These are phyloP conservation scores for Venturia nashicola DNA, from an alignment of 2,329 filamentous ascomycete species.

Conservation along the genomic window DNA sequence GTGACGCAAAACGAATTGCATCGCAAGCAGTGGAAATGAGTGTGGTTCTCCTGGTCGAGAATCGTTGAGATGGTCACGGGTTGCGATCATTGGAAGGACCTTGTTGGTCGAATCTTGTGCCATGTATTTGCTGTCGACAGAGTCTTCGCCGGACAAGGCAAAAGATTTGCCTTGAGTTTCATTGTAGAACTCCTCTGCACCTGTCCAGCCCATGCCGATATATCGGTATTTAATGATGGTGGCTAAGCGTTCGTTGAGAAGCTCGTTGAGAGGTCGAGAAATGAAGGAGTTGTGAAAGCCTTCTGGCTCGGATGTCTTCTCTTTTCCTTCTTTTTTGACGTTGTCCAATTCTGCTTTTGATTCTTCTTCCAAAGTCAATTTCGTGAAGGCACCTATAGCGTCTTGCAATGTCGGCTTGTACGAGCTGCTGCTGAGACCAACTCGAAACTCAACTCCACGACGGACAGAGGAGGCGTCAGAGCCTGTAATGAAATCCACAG, in stretches of 20 bases:
- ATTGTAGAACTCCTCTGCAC: conserved; percentile 48
- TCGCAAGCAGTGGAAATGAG: conserved; percentile 46
- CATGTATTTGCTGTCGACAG: conserved; percentile 29
- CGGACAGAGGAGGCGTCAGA: conserved; percentile 25
- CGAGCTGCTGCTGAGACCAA: conserved; percentile 51
- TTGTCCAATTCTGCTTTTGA: conserved; percentile 14
- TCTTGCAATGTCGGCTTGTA: conserved; percentile 57
- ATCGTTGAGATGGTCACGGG: conserved; percentile 37
- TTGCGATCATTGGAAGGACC: conserved; percentile 33
- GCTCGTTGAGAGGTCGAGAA: conserved; percentile 55
- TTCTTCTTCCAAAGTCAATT: conserved; percentile 22
- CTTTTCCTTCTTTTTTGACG: background rate
- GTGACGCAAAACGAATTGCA: conserved; percentile 68
- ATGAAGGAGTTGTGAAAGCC: conserved; percentile 52
- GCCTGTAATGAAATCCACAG: conserved; percentile 41
- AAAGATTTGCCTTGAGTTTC: conserved; percentile 27
- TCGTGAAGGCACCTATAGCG: conserved; percentile 40
- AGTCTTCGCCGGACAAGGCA: conserved; percentile 16
- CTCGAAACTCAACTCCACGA: conserved; percentile 42
- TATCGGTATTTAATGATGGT: conserved; percentile 48
- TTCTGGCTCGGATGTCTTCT: conserved; percentile 6
- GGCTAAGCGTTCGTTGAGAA: conserved; percentile 55
- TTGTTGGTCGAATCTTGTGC: conserved; percentile 17
- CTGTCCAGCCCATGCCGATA: conserved; percentile 50
- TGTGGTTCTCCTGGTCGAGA: conserved; percentile 18